A percentile compares a stretch with the other conserved stretches of the same genome.
phyloP scores from a whole-genome alignment of 257 asterid genomes.

The Solanum rostratum region DNA sequence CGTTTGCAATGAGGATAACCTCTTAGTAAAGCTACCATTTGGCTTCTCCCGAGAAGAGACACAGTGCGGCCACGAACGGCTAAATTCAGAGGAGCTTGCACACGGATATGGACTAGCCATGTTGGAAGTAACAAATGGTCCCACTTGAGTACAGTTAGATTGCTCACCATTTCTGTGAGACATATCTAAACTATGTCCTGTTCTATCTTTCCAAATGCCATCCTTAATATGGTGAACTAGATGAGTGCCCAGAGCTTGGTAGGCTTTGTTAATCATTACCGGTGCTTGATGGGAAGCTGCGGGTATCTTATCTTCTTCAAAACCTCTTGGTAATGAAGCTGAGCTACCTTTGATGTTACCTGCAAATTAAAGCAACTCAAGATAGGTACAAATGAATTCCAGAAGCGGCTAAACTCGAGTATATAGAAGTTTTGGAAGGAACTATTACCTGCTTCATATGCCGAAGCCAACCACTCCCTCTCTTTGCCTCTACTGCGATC shows the following conservation, averaged over 20 bases:
- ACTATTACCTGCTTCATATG: constrained; percentile 47
- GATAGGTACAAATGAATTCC: neutral
- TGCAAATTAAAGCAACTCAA: constrained; percentile 23
- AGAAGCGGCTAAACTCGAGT: neutral
- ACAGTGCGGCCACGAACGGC: constrained; percentile 42
- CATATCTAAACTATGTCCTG: constrained; percentile 22
- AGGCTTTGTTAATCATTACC: constrained; percentile 26
- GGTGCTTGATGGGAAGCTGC: constrained; percentile 26
- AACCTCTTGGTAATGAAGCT: constrained; percentile 20
- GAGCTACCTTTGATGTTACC: constrained; percentile 35
- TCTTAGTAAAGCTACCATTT: constrained; percentile 38
- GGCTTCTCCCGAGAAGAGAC: constrained; percentile 57
- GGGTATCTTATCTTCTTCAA: constrained; percentile 32
- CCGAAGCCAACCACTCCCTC: constrained; percentile 34
- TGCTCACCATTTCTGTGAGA: constrained; percentile 23
- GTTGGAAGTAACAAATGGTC: constrained; percentile 33
- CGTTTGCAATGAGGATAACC: constrained; percentile 21
- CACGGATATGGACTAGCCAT: constrained; percentile 31
- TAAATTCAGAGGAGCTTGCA: constrained; percentile 23
- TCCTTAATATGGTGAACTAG: constrained; percentile 34
- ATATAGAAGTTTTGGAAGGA: neutral
- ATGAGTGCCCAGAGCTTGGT: constrained; percentile 23
- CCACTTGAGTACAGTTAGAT: constrained; percentile 25
- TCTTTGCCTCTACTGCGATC: constrained; percentile 31
- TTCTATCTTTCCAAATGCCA: constrained; percentile 37